A percentile compares a stretch with the other conserved stretches of the same genome.
Evolutionary conservation across 2,329 filamentous ascomycete species (phyloP).

Genomic region (Talaromyces atroroseus): DNA sequence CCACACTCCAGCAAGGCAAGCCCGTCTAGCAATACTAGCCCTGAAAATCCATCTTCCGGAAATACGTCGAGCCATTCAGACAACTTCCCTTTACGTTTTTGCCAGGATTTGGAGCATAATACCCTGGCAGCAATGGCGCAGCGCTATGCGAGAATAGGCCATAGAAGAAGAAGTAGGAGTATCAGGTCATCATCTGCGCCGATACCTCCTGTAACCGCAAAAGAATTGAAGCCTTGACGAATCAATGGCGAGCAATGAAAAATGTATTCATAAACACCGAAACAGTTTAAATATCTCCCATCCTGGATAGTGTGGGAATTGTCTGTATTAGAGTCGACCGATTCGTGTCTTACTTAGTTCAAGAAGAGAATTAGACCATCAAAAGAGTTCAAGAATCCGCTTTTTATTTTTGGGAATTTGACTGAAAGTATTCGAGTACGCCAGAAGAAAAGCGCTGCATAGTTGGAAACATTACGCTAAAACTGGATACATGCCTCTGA

Average conservation of each 20-base stretch:
- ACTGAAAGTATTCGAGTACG: background rate
- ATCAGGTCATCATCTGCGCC: conserved; percentile 5
- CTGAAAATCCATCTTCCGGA: background rate
- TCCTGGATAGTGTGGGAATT: background rate
- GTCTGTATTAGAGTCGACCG: background rate
- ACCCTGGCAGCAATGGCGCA: conserved; percentile 4
- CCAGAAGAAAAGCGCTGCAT: background rate
- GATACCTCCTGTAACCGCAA: background rate
- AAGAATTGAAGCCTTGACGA: background rate
- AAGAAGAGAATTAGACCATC: no score
- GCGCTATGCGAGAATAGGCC: background rate
- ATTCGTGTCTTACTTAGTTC: no score
- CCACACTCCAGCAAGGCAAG: background rate
- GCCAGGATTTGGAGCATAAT: background rate
- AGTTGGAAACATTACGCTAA: background rate
- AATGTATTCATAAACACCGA: background rate
- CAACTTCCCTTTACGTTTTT: background rate
- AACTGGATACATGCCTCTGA: background rate
- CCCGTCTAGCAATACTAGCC: background rate
- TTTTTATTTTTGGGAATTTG: no score
- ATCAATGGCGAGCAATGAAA: background rate
- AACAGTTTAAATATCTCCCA: background rate
- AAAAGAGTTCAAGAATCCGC: background rate
- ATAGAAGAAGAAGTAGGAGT: background rate
- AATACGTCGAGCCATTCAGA: background rate